These are phyloP conservation scores for Daldinia childiae DNA, from an alignment of 495 filamentous ascomycete species.

Conservation along the genomic window DNA sequence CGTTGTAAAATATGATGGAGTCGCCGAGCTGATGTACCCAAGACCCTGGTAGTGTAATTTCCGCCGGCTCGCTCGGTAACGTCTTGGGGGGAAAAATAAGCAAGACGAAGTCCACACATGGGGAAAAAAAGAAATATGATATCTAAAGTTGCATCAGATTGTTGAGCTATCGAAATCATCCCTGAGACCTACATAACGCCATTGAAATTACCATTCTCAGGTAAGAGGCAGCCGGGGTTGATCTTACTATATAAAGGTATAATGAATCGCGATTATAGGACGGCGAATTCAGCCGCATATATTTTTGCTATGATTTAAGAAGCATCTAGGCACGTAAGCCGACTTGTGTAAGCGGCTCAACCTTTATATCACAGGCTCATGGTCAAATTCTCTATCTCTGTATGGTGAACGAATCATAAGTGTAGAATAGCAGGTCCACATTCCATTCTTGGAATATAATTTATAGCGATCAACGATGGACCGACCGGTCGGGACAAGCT, in stretches of 20 bases:
- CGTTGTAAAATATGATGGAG: constrained; percentile 14
- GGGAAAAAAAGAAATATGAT: background rate
- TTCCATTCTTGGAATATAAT: constrained; percentile 30
- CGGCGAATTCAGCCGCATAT: constrained; percentile 2
- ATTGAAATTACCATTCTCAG: background rate
- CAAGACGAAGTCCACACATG: background rate
- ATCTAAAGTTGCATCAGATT: background rate
- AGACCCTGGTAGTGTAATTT: constrained; percentile 34
- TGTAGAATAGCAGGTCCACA: constrained; percentile 26
- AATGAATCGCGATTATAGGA: background rate
- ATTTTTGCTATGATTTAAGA: background rate
- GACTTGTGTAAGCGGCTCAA: background rate
- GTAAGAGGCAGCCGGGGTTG: background rate
- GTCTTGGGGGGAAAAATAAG: constrained; percentile 19
- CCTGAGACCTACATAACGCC: constrained; percentile 1
- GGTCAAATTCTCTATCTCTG: background rate
- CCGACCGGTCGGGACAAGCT: constrained; percentile 11
- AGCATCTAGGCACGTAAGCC: background rate
- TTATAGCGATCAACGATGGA: background rate
- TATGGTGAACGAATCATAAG: constrained; percentile 24
- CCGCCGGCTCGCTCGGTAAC: constrained; percentile 2
- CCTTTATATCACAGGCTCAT: background rate
- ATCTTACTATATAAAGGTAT: background rate
- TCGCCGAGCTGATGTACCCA: constrained; percentile 30
- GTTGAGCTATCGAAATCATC: constrained; percentile 1